Conservation (phyloP, 73 alveolate genomes). For the Tetrahymena thermophila region DNA sequence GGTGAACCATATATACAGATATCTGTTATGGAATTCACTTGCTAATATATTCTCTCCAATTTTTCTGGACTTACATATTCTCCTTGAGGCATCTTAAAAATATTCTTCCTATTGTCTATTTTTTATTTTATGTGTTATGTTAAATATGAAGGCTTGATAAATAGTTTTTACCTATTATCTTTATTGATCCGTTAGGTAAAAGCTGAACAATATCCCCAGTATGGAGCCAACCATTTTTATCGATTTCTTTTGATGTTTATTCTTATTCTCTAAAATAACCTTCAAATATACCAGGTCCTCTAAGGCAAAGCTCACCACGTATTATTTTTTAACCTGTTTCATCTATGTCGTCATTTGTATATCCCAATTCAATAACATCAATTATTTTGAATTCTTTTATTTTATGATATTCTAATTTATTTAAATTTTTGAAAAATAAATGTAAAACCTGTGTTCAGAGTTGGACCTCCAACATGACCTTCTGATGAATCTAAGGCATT, state of each 20-base stretch:
- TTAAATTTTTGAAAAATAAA: not conserved
- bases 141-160: not conserved
- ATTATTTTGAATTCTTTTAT: slow-evolving; percentile 48
- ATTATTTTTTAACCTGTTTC: slow-evolving; percentile 52
- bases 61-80: slow-evolving; percentile 85
- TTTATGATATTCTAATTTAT: slow-evolving; percentile 16
- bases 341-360: slow-evolving; percentile 54
- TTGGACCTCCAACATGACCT: slow-evolving; percentile 75
- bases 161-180: slow-evolving; percentile 14
- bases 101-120: slow-evolving; percentile 49
- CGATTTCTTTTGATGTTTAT: slow-evolving; percentile 59
- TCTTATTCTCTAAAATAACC: slow-evolving; percentile 75
- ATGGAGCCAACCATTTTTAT: slow-evolving; percentile 76
- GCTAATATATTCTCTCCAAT: slow-evolving; percentile 51
- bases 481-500: slow-evolving; percentile 43
- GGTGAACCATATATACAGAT: slow-evolving; percentile 39
- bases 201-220: slow-evolving; percentile 75
- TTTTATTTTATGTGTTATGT: not conserved
- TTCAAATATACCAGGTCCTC: slow-evolving; percentile 59
- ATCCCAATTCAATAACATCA: slow-evolving; percentile 69
- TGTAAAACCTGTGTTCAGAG: slow-evolving; percentile 37
- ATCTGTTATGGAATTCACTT: slow-evolving; percentile 53
- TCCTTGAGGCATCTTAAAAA: slow-evolving; percentile 73
- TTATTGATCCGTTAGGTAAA: slow-evolving; percentile 44
- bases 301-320: slow-evolving; percentile 63